A percentile compares a stretch with the other conserved stretches of the same genome.
These are phyloP conservation scores for Phytophthora sansomeana DNA, from an alignment of 352 stramenopile genomes.

Conservation along the genomic window DNA sequence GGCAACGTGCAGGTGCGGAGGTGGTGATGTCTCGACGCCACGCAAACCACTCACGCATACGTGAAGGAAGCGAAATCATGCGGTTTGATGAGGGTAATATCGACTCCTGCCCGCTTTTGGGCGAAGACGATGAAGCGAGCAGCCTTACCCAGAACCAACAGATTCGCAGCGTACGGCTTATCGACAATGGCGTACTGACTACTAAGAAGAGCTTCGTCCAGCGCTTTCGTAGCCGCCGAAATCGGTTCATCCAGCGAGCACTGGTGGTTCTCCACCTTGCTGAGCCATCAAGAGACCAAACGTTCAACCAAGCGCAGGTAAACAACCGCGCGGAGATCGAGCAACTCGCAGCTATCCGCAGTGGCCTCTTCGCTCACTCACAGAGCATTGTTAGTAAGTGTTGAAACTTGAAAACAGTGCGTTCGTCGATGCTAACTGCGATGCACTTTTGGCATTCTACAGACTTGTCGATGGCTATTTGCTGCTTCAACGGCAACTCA, in stretches of 20 bases:
- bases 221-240: conserved; percentile 59
- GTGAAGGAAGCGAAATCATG: conserved; percentile 7
- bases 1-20: background rate
- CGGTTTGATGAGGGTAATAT: background rate
- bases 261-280: conserved; percentile 60
- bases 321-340: conserved; percentile 54
- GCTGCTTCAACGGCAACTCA: conserved; percentile 34
- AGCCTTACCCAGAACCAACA: conserved; percentile 4
- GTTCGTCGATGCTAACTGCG: background rate
- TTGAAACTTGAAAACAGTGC: background rate
- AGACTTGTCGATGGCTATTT: conserved; percentile 48
- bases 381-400: conserved; percentile 60
- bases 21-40: conserved; percentile 24
- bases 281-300: conserved; percentile 58
- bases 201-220: conserved; percentile 30
- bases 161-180: conserved; percentile 32
- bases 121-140: conserved; percentile 16
- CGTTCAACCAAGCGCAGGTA: conserved; percentile 55
- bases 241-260: conserved; percentile 69
- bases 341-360: conserved; percentile 49
- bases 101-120: conserved; percentile 36
- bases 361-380: conserved; percentile 51
- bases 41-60: background rate
- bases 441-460: background rate
- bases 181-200: conserved; percentile 34